These are phyloP conservation scores for Ampelocalamus luodianensis DNA, from an alignment of 176 grass and related monocot genomes.

Conservation along the genomic window DNA sequence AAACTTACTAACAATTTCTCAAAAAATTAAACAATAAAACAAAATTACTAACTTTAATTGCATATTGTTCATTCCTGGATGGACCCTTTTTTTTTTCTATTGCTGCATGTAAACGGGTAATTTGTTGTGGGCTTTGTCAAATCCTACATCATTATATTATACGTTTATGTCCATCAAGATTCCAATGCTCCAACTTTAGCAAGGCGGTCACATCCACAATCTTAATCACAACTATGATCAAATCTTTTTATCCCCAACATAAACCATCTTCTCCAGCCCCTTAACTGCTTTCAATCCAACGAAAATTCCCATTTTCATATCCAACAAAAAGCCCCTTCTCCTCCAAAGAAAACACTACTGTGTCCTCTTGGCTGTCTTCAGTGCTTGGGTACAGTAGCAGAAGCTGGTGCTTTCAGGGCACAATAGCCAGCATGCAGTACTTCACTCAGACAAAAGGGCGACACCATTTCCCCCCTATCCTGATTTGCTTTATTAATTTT, in stretches of 20 bases:
- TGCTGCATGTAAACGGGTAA: conserved; percentile 27
- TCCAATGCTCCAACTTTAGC: not conserved
- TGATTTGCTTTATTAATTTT: not conserved
- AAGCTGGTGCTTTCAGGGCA: not conserved
- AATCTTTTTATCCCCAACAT: not conserved
- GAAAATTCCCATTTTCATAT: too few species aligned
- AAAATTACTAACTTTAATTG: not conserved
- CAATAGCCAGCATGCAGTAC: not conserved
- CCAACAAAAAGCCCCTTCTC: not conserved
- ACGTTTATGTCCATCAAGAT: not conserved
- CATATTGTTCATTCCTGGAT: not conserved
- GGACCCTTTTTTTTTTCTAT: not conserved
- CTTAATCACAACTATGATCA: not conserved
- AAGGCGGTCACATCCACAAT: not conserved
- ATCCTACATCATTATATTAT: not conserved
- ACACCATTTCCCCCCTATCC: not conserved
- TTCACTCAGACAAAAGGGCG: not conserved
- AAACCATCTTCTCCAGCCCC: not conserved
- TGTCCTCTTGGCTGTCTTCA: not conserved
- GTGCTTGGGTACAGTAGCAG: not conserved
- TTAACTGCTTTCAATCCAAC: not conserved
- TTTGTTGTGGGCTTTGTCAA: not conserved
- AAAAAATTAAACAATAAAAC: not conserved
- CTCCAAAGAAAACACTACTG: not conserved
- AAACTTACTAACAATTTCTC: not conserved